phyloP scores from a whole-genome alignment of 2,329 filamentous ascomycete species.

The Paecilomyces fulvus region DNA sequence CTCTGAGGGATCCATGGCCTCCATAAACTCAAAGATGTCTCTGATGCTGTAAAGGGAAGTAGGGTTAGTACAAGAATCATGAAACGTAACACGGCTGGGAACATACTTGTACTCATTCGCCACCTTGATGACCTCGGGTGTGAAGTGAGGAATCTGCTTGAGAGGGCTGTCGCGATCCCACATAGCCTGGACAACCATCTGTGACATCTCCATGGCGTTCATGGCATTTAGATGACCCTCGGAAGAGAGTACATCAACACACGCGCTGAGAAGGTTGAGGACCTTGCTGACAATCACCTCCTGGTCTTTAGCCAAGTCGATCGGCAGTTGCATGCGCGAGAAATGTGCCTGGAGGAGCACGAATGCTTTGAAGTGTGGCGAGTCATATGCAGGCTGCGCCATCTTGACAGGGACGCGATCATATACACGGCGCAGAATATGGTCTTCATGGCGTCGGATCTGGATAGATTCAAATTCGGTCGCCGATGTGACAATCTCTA shows the following conservation, averaged over 20 bases:
- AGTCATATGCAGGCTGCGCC: slow-evolving; percentile 74
- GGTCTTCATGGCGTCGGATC: slow-evolving; percentile 85
- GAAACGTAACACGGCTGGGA: slow-evolving; percentile 14
- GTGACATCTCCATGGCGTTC: slow-evolving; percentile 97
- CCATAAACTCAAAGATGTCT: slow-evolving; percentile 97
- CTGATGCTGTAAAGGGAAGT: slow-evolving; percentile 53
- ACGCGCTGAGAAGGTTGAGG: slow-evolving; percentile 78
- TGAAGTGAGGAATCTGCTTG: slow-evolving; percentile 96
- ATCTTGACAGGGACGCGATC: slow-evolving; percentile 94
- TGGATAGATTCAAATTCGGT: slow-evolving; percentile 95
- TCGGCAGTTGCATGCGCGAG: slow-evolving; percentile 89
- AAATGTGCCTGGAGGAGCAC: slow-evolving; percentile 97
- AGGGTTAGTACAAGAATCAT: slow-evolving; percentile 11
- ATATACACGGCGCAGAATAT: slow-evolving; percentile 81
- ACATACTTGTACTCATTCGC: slow-evolving; percentile 69
- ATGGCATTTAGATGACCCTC: slow-evolving; percentile 96
- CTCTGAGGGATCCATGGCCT: slow-evolving; percentile 93
- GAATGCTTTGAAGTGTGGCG: slow-evolving; percentile 97
- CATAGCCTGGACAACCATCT: slow-evolving; percentile 98
- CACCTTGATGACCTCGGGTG: slow-evolving; percentile 70
- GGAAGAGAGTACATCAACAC: slow-evolving; percentile 89
- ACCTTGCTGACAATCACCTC: slow-evolving; percentile 79
- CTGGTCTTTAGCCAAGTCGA: slow-evolving; percentile 93
- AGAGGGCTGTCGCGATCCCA: slow-evolving; percentile 96
- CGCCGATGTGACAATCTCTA: slow-evolving; percentile 94